Evolutionary conservation across 2,329 filamentous ascomycete genomes (phyloP).

Genomic region (Aulographum hederae): DNA sequence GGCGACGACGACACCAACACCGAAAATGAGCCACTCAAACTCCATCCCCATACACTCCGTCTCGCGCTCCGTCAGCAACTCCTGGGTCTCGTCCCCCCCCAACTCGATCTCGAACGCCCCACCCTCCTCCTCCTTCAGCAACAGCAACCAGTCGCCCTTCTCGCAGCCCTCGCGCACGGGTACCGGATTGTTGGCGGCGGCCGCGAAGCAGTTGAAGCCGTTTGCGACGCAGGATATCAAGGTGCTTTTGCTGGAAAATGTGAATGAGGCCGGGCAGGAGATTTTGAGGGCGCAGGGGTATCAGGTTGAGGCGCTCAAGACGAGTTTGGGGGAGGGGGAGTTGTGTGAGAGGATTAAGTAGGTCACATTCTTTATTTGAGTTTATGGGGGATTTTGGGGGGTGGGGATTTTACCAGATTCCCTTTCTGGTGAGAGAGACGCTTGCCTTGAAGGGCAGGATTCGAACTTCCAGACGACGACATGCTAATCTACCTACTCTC

Average conservation of each 20-base stretch:
- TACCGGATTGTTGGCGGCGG: too few species aligned
- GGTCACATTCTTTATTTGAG: too few species aligned
- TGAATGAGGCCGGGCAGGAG: slow-evolving; percentile 76
- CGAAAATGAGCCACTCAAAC: too few species aligned
- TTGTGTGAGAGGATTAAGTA: slow-evolving; percentile 93
- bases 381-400: too few species aligned
- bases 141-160: slow-evolving; percentile 19
- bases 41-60: too few species aligned
- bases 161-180: slow-evolving; percentile 22
- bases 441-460: background rate
- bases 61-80: too few species aligned
- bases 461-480: background rate
- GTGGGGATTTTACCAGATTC: too few species aligned
- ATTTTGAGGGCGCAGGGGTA: slow-evolving; percentile 78
- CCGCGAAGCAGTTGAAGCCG: slow-evolving; percentile 69
- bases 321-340: slow-evolving; percentile 76
- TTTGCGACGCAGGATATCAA: slow-evolving; percentile 95
- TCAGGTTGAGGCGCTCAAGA: slow-evolving; percentile 84
- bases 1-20: too few species aligned
- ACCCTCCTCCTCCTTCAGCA: slow-evolving; percentile 56
- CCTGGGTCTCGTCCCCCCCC: slow-evolving; percentile 18
- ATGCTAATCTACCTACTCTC: slow-evolving; percentile 1
- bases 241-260: slow-evolving; percentile 86
- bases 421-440: too few species aligned
- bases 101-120: slow-evolving; percentile 56